Percentiles rank a stretch among this genome's conserved stretches.
phyloP scores from a whole-genome alignment of 2,329 filamentous ascomycete genomes.

The Trematosphaeria pertusa region DNA sequence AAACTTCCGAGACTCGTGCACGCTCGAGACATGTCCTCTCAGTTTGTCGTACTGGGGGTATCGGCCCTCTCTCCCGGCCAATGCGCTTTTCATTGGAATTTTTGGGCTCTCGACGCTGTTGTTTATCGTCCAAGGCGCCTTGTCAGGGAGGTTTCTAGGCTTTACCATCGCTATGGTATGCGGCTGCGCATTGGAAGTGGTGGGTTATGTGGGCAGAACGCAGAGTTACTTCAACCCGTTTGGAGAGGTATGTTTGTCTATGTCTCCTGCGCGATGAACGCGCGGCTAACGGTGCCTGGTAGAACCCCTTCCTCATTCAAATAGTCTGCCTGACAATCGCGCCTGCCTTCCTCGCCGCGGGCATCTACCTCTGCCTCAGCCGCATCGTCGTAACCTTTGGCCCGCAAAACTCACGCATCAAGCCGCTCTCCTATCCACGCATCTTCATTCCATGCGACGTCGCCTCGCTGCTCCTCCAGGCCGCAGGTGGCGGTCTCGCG shows the following conservation, averaged over 20 bases:
- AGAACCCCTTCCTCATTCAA: slow-evolving; percentile 69
- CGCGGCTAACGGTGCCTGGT: slow-evolving; percentile 29
- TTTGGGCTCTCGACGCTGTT: slow-evolving; percentile 51
- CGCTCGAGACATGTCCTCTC: slow-evolving; percentile 49
- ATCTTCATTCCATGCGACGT: slow-evolving; percentile 60
- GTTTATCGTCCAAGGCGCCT: slow-evolving; percentile 47
- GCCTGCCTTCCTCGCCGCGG: slow-evolving; percentile 64
- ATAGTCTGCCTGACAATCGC: slow-evolving; percentile 67
- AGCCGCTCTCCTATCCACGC: slow-evolving; percentile 55
- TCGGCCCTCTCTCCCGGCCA: slow-evolving; percentile 51
- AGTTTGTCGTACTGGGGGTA: slow-evolving; percentile 53
- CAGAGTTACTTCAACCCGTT: slow-evolving; percentile 66
- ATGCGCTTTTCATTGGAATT: slow-evolving; percentile 51
- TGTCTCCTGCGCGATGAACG: not conserved
- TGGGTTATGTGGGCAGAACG: slow-evolving; percentile 69
- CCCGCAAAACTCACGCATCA: slow-evolving; percentile 50
- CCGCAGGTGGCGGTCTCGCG: slow-evolving; percentile 53
- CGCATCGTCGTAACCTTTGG: slow-evolving; percentile 51
- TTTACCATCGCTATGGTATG: slow-evolving; percentile 60
- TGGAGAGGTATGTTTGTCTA: slow-evolving; percentile 37
- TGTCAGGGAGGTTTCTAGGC: slow-evolving; percentile 48
- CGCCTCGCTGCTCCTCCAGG: slow-evolving; percentile 54
- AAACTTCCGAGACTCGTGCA: slow-evolving; percentile 40
- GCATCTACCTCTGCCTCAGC: slow-evolving; percentile 69
- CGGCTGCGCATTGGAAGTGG: slow-evolving; percentile 64